phyloP scores from a whole-genome alignment of 2,329 filamentous ascomycete genomes.

The Cephalotrichum gorgonifer region DNA sequence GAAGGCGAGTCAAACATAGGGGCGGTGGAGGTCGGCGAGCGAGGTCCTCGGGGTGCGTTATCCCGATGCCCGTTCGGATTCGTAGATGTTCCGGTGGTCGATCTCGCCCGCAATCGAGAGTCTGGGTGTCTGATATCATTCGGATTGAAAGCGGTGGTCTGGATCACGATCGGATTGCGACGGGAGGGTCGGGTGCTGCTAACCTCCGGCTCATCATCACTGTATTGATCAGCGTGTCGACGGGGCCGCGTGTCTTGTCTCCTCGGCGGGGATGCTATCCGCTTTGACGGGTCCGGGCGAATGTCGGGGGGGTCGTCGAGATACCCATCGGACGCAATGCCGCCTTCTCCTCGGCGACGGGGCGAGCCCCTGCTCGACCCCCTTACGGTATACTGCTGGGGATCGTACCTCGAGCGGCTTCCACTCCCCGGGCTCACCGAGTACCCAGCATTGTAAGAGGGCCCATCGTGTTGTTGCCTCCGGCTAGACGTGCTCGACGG shows the following conservation, averaged over 20 bases:
- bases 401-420: conserved; percentile 16
- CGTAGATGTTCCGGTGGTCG: not conserved
- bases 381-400: not conserved
- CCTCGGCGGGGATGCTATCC: not conserved
- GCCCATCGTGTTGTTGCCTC: not conserved
- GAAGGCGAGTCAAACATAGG: not conserved
- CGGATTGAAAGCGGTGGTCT: not conserved
- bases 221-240: not conserved
- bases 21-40: conserved; percentile 21
- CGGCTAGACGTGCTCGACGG: not conserved
- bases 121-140: not conserved
- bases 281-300: not conserved
- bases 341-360: not conserved
- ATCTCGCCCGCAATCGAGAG: not conserved
- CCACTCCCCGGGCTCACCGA: conserved; percentile 8
- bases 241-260: not conserved
- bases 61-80: not conserved
- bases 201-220: not conserved
- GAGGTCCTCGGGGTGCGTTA: conserved; percentile 8
- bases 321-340: not conserved
- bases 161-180: not conserved
- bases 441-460: conserved; percentile 9
- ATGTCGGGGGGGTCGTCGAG: not conserved
- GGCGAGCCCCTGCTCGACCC: not conserved
- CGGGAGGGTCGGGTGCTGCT: not conserved